phyloP scores from a whole-genome alignment of 495 filamentous ascomycete species.

The Penicillium parvum region DNA sequence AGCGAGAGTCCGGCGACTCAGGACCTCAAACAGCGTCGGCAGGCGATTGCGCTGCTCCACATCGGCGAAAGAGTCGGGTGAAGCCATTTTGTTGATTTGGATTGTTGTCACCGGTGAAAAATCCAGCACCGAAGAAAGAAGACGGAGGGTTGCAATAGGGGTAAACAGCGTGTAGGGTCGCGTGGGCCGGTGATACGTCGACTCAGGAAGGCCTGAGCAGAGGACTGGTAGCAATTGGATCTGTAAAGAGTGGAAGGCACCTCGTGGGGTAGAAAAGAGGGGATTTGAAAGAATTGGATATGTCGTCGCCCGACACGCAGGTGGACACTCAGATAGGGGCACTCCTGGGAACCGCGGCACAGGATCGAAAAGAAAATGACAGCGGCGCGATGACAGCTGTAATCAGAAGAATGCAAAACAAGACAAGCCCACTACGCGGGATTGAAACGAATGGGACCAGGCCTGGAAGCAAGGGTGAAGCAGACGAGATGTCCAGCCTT shows the following conservation, averaged over 20 bases:
- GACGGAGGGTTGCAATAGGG: slow-evolving; percentile 21
- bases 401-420: slow-evolving; percentile 5
- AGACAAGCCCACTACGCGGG: slow-evolving; percentile 3
- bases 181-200: not conserved
- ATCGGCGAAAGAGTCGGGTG: slow-evolving; percentile 28
- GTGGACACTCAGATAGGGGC: slow-evolving; percentile 2
- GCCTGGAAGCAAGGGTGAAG: slow-evolving; percentile 15
- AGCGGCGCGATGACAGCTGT: slow-evolving; percentile 11
- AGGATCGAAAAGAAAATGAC: slow-evolving; percentile 1
- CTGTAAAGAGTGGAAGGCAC: slow-evolving; percentile 3
- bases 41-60: slow-evolving; percentile 68
- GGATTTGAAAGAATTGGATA: slow-evolving; percentile 9
- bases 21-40: slow-evolving; percentile 90
- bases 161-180: slow-evolving; percentile 14
- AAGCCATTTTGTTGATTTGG: slow-evolving; percentile 27
- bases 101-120: slow-evolving; percentile 12
- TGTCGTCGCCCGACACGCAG: slow-evolving; percentile 12
- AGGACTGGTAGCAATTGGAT: slow-evolving; percentile 1
- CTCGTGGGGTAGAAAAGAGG: slow-evolving; percentile 5
- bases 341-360: slow-evolving; percentile 5
- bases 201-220: slow-evolving; percentile 11
- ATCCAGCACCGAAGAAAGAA: slow-evolving; percentile 19
- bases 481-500: slow-evolving; percentile 11
- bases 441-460: slow-evolving; percentile 15
- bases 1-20: slow-evolving; percentile 83